phyloP scores from a whole-genome alignment of 2,329 filamentous ascomycete genomes.

The Scopulariopsis brevicaulis region DNA sequence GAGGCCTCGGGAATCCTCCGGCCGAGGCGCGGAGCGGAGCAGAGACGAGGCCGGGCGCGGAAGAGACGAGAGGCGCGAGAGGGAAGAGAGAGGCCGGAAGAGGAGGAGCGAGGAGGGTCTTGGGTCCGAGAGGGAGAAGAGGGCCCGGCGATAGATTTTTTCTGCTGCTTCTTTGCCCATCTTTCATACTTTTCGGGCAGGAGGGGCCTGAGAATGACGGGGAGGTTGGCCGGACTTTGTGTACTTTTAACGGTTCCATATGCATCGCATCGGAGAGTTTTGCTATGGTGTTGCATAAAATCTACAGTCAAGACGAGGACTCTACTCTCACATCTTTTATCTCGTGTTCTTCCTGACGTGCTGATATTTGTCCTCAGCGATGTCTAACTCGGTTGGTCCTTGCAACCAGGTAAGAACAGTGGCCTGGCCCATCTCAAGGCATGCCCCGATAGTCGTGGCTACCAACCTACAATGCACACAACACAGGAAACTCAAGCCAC shows the following conservation, averaged over 20 bases:
- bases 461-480: no score
- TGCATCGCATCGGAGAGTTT: no score
- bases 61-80: constrained; percentile 20
- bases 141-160: constrained; percentile 32
- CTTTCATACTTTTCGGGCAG: background rate
- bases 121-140: constrained; percentile 39
- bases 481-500: background rate
- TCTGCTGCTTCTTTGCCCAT: background rate
- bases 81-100: constrained; percentile 18
- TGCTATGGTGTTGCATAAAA: no score
- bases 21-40: constrained; percentile 4
- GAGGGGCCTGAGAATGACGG: background rate
- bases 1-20: background rate
- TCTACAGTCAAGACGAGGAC: no score
- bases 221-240: background rate
- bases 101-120: constrained; percentile 37
- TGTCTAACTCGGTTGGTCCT: no score
- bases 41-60: constrained; percentile 16
- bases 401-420: no score
- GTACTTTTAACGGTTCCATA: background rate
- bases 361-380: no score
- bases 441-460: no score
- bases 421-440: no score
- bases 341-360: no score
- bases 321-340: no score